Percentiles rank a stretch among this genome's conserved stretches.
Conservation (phyloP, 768 basidiomycete species). For the Kwoniella bestiolae region DNA sequence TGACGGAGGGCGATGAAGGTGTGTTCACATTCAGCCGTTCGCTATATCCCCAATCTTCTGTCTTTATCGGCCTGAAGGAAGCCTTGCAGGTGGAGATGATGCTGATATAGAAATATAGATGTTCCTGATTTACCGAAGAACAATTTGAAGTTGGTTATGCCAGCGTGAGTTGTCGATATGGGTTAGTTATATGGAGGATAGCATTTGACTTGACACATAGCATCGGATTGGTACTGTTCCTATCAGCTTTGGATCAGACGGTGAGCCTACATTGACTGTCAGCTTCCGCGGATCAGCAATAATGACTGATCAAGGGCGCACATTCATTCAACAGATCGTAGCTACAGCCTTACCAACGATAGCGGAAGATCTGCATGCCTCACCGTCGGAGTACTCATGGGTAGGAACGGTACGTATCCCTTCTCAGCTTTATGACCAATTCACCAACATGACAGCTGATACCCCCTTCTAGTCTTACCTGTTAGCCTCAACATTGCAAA, state of each 20-base stretch:
- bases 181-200: not conserved
- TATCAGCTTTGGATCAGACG: constrained; percentile 43
- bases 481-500: constrained; percentile 35
- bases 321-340: constrained; percentile 33
- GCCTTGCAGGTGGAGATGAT: not conserved
- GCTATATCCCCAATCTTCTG: too few species aligned
- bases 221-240: constrained; percentile 34
- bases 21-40: too few species aligned
- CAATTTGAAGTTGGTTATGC: constrained; percentile 45
- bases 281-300: too few species aligned
- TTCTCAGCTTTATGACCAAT: not conserved
- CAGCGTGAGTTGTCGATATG: constrained; percentile 32
- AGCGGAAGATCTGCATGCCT: constrained; percentile 43
- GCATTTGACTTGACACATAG: constrained; percentile 1
- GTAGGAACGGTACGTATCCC: constrained; percentile 43
- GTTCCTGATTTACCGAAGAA: constrained; percentile 51
- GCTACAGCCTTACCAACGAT: constrained; percentile 50
- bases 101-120: constrained; percentile 19
- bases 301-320: too few species aligned
- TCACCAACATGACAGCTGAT: not conserved
- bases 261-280: constrained; percentile 18
- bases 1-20: constrained; percentile 41
- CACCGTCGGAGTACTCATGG: constrained; percentile 51
- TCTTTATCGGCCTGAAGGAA: not conserved
- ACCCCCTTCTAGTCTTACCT: constrained; percentile 28